These are phyloP conservation scores for Mortierella claussenii DNA, from an alignment of 192 early-diverging fungal genomes.

Conservation along the genomic window DNA sequence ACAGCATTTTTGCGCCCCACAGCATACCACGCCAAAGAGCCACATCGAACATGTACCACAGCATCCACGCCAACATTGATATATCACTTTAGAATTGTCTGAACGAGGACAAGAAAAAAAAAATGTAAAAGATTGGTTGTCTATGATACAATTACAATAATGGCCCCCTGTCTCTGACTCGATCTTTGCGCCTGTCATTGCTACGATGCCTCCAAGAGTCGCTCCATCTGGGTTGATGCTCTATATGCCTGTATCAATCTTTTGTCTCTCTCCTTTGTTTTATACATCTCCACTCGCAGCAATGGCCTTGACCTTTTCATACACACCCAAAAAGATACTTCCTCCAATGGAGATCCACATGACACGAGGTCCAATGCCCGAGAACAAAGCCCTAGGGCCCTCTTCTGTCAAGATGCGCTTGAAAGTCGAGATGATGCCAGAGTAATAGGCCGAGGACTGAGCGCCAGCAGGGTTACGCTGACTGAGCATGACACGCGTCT, in stretches of 20 bases:
- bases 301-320: conserved; percentile 78
- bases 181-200: too few species aligned
- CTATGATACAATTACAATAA: too few species aligned
- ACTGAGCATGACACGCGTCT: conserved; percentile 97
- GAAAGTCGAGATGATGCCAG: conserved; percentile 77
- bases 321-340: conserved; percentile 94
- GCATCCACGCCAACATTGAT: too few species aligned
- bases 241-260: too few species aligned
- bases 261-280: neutral
- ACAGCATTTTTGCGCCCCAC: too few species aligned
- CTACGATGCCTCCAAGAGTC: too few species aligned
- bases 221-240: too few species aligned
- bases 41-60: too few species aligned
- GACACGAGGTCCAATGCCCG: conserved; percentile 93
- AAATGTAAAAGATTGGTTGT: neutral
- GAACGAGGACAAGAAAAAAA: too few species aligned
- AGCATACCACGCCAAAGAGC: too few species aligned
- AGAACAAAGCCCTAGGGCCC: conserved; percentile 80
- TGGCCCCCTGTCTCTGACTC: too few species aligned
- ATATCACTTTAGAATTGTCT: too few species aligned
- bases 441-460: conserved; percentile 66
- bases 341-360: conserved; percentile 97
- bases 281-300: neutral
- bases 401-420: conserved; percentile 80
- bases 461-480: conserved; percentile 50